These are phyloP conservation scores for Oxytropis ochrocephala DNA, from an alignment of 306 rosid species.

Conservation along the genomic window DNA sequence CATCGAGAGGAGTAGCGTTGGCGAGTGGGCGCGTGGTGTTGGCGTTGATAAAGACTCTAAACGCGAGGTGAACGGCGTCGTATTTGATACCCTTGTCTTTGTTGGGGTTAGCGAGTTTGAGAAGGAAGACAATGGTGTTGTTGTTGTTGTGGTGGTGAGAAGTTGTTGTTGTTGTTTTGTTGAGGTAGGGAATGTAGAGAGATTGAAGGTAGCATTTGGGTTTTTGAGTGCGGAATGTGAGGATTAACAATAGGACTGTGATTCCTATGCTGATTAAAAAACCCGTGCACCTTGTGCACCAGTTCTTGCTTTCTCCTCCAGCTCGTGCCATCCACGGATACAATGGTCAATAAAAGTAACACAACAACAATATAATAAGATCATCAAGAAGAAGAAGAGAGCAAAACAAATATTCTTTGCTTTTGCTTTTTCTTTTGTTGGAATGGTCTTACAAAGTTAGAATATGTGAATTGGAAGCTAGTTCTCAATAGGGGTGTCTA, in stretches of 20 bases:
- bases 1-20: not conserved
- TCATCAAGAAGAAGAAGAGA: not conserved
- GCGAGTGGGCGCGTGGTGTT: conserved; percentile 18
- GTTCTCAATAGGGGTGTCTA: too few relatives aligned
- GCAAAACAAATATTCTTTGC: too few relatives aligned
- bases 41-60: conserved; percentile 9
- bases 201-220: conserved; percentile 44
- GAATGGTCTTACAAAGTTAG: too few relatives aligned
- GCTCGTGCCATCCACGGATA: not conserved
- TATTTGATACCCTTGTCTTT: conserved; percentile 58
- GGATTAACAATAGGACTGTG: conserved; percentile 28
- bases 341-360: too few relatives aligned
- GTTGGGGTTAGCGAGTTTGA: conserved; percentile 43
- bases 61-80: conserved; percentile 32
- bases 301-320: not conserved
- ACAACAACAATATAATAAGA: not conserved
- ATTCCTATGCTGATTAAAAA: conserved; percentile 13
- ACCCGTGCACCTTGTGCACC: conserved; percentile 17
- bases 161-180: conserved; percentile 21
- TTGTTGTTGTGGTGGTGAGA: not conserved
- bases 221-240: conserved; percentile 35
- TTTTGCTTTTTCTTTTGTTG: too few relatives aligned
- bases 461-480: too few relatives aligned
- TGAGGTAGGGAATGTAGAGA: conserved; percentile 52
- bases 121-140: conserved; percentile 22